These are phyloP conservation scores for Elaeis guineensis DNA, from an alignment of 176 grass and related monocot species.

Conservation along the genomic window DNA sequence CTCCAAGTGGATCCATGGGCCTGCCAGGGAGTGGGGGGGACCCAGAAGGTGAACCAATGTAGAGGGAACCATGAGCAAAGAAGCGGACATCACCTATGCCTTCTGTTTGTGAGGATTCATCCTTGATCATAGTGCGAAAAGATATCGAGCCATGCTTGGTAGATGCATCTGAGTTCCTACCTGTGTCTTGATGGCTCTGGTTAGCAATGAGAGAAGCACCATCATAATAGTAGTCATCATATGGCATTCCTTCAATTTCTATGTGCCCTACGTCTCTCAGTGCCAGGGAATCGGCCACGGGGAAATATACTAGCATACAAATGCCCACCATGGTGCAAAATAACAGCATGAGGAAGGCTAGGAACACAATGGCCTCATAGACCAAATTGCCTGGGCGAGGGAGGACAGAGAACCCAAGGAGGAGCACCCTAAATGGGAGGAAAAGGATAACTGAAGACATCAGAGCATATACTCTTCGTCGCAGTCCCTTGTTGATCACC, in stretches of 20 bases:
- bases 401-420: slow-evolving; percentile 71
- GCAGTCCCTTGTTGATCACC: slow-evolving; percentile 86
- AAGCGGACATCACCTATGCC: slow-evolving; percentile 27
- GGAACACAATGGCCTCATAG: slow-evolving; percentile 66
- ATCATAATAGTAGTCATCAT: slow-evolving; percentile 27
- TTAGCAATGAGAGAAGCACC: slow-evolving; percentile 48
- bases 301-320: slow-evolving; percentile 82
- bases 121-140: slow-evolving; percentile 68
- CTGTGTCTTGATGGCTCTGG: slow-evolving; percentile 59
- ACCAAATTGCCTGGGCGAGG: slow-evolving; percentile 39
- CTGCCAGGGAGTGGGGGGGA: slow-evolving; percentile 43
- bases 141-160: slow-evolving; percentile 65
- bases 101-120: slow-evolving; percentile 50
- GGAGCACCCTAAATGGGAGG: slow-evolving; percentile 46
- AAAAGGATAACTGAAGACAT: slow-evolving; percentile 43
- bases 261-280: slow-evolving; percentile 43
- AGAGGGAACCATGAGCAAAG: slow-evolving; percentile 28
- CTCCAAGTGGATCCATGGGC: slow-evolving; percentile 80
- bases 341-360: slow-evolving; percentile 76
- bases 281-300: slow-evolving; percentile 59
- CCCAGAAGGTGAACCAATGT: slow-evolving; percentile 47
- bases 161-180: slow-evolving; percentile 64
- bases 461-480: slow-evolving; percentile 73
- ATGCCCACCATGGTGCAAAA: slow-evolving; percentile 56
- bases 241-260: slow-evolving; percentile 39